Percentiles rank a stretch among this genome's conserved stretches.
phyloP scores from a whole-genome alignment of 2,329 filamentous ascomycete species.

The Trichoderma breve region DNA sequence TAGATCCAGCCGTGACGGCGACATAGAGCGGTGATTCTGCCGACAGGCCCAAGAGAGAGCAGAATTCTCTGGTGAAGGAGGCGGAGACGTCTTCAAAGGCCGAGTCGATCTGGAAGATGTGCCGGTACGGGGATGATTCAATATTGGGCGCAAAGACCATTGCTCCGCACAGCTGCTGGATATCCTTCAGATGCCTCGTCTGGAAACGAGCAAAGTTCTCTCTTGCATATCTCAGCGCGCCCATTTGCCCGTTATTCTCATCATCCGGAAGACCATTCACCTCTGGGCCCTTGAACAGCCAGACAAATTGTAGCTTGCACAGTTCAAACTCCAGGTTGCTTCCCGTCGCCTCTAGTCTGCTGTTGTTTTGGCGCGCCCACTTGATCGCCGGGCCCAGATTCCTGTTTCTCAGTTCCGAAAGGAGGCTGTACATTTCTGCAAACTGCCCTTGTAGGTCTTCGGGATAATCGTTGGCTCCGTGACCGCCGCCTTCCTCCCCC shows the following conservation, averaged over 20 bases:
- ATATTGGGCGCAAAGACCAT: constrained; percentile 79
- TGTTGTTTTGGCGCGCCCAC: constrained; percentile 75
- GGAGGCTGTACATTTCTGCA: constrained; percentile 83
- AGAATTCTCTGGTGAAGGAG: constrained; percentile 94
- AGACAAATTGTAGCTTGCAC: constrained; percentile 83
- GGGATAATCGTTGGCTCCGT: constrained; percentile 31
- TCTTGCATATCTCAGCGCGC: constrained; percentile 74
- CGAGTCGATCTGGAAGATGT: constrained; percentile 70
- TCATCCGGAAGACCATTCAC: constrained; percentile 56
- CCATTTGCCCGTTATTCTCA: constrained; percentile 52
- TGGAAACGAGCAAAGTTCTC: constrained; percentile 73
- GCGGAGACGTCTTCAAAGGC: constrained; percentile 80
- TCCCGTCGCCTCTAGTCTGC: constrained; percentile 71
- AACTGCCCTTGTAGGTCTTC: constrained; percentile 75
- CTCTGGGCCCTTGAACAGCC: constrained; percentile 69
- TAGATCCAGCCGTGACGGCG: constrained; percentile 85
- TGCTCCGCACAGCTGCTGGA: constrained; percentile 76
- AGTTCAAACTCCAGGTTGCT: constrained; percentile 96
- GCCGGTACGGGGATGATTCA: constrained; percentile 70
- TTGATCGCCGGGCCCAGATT: constrained; percentile 81
- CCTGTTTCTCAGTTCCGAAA: constrained; percentile 70
- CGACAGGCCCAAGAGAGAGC: constrained; percentile 82
- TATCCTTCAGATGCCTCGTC: constrained; percentile 71
- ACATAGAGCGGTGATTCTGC: constrained; percentile 92
- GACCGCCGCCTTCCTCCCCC: constrained; percentile 27